Base-by-base conservation (phyloP, 2,329 filamentous ascomycete species). In the Phialophora macrospora region DNA sequence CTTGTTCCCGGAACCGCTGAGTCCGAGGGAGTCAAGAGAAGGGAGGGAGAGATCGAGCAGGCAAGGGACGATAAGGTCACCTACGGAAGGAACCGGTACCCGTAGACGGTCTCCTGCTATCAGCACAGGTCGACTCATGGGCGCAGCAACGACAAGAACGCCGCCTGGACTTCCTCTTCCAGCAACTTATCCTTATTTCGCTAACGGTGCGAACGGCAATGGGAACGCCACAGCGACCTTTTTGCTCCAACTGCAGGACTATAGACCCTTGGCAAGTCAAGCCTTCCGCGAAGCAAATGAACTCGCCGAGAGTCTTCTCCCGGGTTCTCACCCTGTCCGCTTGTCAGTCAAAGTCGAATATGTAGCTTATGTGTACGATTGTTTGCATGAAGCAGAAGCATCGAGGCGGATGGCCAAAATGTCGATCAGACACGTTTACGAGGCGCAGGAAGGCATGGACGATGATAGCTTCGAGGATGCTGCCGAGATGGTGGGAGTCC, bases 401-500 rank as follows among this genome's bases (percentile, higher is more conserved):
- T 93, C 92, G 59, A 85, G 93, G 34, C 85, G 86, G 61, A 78
- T 97, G 14, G 94, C 95, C 11, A 90, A 91, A 73, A 85, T 88
- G 44, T 92, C 93, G 2, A 95, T 98, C 67, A 85, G 90, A 49
- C 92, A 97, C 72, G 94, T 97, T 0, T 97, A 97, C 75, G 90
- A 93, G 64, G 92, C 93, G 1, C 88, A 90, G 60, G 93, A 97
- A 77, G 92, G 91, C 22, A 94, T 98, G 87, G 92, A 96, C 65
- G 93, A 98, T 74, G 92, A 96, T 71, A 96, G 95, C 82, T 99
- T 97, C 75, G 87, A 90, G 70, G 95, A 98, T 76, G 92, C 93
- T 0, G 93, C 92, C 64, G 90, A 94, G 73, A 84, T 97, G 12
- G 93, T 98, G 8, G 90, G 90, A 0, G 88, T 95, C 0, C 78